Evolutionary conservation across 1,284 basidiomycete genomes (phyloP), one percentile per base, ranked within the genome.

Genomic region (Inonotus obliquus): DNA sequence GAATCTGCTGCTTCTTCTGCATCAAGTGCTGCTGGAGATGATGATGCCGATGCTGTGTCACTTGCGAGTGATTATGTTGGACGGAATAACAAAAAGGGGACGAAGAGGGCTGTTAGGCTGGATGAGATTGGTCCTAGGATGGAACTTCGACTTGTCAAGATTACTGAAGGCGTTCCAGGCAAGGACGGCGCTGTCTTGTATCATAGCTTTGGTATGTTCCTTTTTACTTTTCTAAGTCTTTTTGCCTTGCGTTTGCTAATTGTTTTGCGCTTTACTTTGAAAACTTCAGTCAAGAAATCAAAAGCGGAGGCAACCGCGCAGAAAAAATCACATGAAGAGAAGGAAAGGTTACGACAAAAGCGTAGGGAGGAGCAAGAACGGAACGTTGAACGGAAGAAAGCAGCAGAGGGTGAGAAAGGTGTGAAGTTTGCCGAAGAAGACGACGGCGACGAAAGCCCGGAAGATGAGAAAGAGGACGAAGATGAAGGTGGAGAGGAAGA

Each of bases 81-180:
- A 19, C 78, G 96, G 70, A 96, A 96, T 64, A 98, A 98, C 73
- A 88, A 87, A 70, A 92, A 89, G 73, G 95, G 94, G 1, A 86
- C 91, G 71, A 87, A 92, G 75, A 86, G 94, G 65, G 96, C 97
- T 2, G 92, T 99, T 1, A 82, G 88, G 64, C 78, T 99, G 61
- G 90, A 96, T 60, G 97, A 99, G 76, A 87, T 98, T 56, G 97
- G 97, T 0, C 97, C 97, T 29, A 80, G 97, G 68, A 89, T 99
- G 85, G 97, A 99, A 75, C 76, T 98, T 67, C 83, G 84, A 67
- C 79, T 99, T 65, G 85, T 98, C 71, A 99, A 99, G 80, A 93
- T 99, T 65, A 86, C 89, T 19, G 96, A 98, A 74, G 95, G 96
- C n/a, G 78, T 93, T 7, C 92, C 94, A 2, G 94, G 94, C 9